phyloP scores from a whole-genome alignment of 1,139 yeast species.

The Yamadazyma trypodendri region DNA sequence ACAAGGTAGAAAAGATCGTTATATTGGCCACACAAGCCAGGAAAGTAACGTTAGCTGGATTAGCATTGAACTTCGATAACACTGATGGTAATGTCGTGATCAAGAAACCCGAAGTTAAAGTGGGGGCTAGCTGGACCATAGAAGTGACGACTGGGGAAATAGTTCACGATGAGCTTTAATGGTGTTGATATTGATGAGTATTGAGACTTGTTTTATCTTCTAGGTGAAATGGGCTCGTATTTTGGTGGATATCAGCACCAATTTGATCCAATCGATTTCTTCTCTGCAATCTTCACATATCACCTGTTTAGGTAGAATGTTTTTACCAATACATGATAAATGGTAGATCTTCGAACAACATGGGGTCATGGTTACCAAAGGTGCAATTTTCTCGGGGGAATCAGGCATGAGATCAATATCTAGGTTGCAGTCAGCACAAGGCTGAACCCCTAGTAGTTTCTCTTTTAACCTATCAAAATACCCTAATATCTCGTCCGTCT shows the following conservation, averaged over 20 bases:
- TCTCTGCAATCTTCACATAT: constrained; percentile 39
- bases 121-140: constrained; percentile 54
- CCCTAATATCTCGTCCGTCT: constrained; percentile 3
- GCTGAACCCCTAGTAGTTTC: constrained; percentile 19
- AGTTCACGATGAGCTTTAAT: constrained; percentile 33
- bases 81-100: constrained; percentile 30
- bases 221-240: constrained; percentile 20
- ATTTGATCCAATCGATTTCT: constrained; percentile 38
- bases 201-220: too few species aligned
- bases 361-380: constrained; percentile 35
- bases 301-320: constrained; percentile 31
- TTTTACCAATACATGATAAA: constrained; percentile 41
- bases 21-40: constrained; percentile 41
- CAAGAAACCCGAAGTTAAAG: constrained; percentile 52
- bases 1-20: constrained; percentile 58
- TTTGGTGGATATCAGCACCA: constrained; percentile 36
- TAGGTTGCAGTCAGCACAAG: constrained; percentile 29
- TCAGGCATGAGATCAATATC: constrained; percentile 32
- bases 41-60: constrained; percentile 32
- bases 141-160: constrained; percentile 9
- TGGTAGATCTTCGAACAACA: constrained; percentile 41
- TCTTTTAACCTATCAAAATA: constrained; percentile 19
- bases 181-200: too few species aligned
- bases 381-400: constrained; percentile 11
- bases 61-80: constrained; percentile 15